Conservation (phyloP, 768 basidiomycete genomes). For the Trametes elegans region DNA sequence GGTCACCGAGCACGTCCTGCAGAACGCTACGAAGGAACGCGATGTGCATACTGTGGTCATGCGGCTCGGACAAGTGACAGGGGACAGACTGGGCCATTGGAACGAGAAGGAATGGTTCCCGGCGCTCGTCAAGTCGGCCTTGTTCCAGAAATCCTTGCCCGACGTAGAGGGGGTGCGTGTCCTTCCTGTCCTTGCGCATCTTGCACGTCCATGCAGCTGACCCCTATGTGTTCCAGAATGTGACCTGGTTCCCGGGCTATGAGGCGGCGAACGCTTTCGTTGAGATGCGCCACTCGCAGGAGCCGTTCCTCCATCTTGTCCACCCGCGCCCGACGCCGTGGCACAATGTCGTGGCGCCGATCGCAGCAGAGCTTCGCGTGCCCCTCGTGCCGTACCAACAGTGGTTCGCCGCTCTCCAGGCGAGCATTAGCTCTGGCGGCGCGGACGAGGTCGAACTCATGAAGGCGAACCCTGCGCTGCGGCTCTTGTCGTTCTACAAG, state of each 20-base stretch:
- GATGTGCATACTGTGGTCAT: slow-evolving; percentile 28
- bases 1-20: slow-evolving; percentile 32
- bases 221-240: slow-evolving; percentile 9
- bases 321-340: slow-evolving; percentile 40
- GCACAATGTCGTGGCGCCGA: slow-evolving; percentile 18
- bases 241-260: slow-evolving; percentile 28
- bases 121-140: slow-evolving; percentile 26
- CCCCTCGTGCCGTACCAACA: slow-evolving; percentile 26
- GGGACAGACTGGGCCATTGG: slow-evolving; percentile 32
- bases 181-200: not conserved
- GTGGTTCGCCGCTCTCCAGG: slow-evolving; percentile 24
- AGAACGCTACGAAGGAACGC: slow-evolving; percentile 21
- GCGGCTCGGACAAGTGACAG: slow-evolving; percentile 35
- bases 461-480: slow-evolving; percentile 28
- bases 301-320: slow-evolving; percentile 35
- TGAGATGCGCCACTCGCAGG: slow-evolving; percentile 23
- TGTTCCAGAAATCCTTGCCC: slow-evolving; percentile 27
- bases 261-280: slow-evolving; percentile 24
- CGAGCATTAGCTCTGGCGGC: slow-evolving; percentile 1
- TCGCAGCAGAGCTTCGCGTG: slow-evolving; percentile 20
- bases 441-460: slow-evolving; percentile 11
- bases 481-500: slow-evolving; percentile 26
- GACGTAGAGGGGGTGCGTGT: slow-evolving; percentile 19
- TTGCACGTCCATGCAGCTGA: not conserved
- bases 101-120: slow-evolving; percentile 35